phyloP scores from a whole-genome alignment of 2,329 filamentous ascomycete species.

The Cercospora sp. region DNA sequence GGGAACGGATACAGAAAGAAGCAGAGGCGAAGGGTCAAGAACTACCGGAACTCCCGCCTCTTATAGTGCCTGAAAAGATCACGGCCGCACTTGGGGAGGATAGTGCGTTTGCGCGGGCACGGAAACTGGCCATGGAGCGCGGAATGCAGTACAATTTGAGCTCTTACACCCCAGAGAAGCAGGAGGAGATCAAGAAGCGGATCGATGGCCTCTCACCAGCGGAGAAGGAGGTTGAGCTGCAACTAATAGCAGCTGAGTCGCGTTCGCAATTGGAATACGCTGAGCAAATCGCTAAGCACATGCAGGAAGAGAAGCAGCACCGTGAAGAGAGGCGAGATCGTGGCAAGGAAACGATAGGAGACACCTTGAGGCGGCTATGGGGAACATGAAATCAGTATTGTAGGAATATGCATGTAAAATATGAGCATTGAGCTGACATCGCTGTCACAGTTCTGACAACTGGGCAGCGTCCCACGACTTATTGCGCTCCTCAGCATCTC shows the following conservation, averaged over 20 bases:
- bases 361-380: conserved; percentile 41
- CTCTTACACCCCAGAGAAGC: conserved; percentile 55
- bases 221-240: conserved; percentile 60
- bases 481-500: background rate
- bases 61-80: conserved; percentile 45
- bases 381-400: conserved; percentile 24
- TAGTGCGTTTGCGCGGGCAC: conserved; percentile 35
- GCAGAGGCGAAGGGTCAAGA: conserved; percentile 60
- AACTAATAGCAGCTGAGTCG: conserved; percentile 63
- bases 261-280: conserved; percentile 63
- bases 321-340: conserved; percentile 59
- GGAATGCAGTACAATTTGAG: conserved; percentile 52
- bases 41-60: conserved; percentile 60
- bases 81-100: conserved; percentile 36
- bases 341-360: conserved; percentile 50
- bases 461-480: background rate
- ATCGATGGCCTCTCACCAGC: conserved; percentile 34
- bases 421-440: background rate
- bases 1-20: conserved; percentile 73
- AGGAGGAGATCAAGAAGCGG: conserved; percentile 56
- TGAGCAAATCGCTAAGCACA: conserved; percentile 55
- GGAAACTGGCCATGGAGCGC: conserved; percentile 31
- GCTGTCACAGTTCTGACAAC: background rate
- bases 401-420: background rate
- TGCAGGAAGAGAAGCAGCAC: conserved; percentile 58